Evolutionary conservation across 768 basidiomycete species (phyloP).

Genomic region (Hygrophoropsis aurantiaca): DNA sequence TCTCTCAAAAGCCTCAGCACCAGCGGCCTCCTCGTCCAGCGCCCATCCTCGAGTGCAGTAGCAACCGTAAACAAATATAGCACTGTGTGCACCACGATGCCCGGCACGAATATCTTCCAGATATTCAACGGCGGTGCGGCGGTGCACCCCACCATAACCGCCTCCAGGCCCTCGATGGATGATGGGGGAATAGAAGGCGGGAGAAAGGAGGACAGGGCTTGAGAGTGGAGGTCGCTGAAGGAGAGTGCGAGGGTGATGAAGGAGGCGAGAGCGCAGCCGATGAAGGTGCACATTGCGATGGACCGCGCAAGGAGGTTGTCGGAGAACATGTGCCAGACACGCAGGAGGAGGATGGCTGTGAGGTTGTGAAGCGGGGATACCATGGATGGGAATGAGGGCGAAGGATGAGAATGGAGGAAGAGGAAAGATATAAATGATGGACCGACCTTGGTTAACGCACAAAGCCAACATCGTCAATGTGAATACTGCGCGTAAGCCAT

Average conservation of each 20-base stretch:
- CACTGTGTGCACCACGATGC: slow-evolving; percentile 1
- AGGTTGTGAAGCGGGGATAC: neutral
- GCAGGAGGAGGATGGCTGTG: slow-evolving; percentile 8
- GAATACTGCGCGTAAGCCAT: slow-evolving; percentile 1
- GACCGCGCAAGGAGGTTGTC: neutral
- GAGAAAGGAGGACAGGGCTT: no score
- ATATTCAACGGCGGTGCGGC: slow-evolving; percentile 4
- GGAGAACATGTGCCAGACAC: slow-evolving; percentile 12
- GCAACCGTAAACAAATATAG: slow-evolving; percentile 6
- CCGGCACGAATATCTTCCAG: slow-evolving; percentile 5
- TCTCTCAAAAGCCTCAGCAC: slow-evolving; percentile 3
- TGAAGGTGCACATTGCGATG: slow-evolving; percentile 2
- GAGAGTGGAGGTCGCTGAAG: neutral
- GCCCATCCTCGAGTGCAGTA: neutral
- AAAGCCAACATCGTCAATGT: slow-evolving; percentile 4
- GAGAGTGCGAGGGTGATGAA: neutral
- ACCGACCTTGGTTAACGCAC: slow-evolving; percentile 8
- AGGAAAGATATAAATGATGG: neutral
- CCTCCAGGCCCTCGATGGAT: no score
- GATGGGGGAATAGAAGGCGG: no score
- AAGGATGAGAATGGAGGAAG: no score
- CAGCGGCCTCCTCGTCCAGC: neutral
- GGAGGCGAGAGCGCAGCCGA: slow-evolving; percentile 1
- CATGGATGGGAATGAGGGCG: no score
- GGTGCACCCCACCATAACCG: slow-evolving; percentile 1